Percentiles rank a stretch among this genome's conserved stretches.
Evolutionary conservation across 2,329 filamentous ascomycete species (phyloP).

Genomic region (Neurospora crassa): DNA sequence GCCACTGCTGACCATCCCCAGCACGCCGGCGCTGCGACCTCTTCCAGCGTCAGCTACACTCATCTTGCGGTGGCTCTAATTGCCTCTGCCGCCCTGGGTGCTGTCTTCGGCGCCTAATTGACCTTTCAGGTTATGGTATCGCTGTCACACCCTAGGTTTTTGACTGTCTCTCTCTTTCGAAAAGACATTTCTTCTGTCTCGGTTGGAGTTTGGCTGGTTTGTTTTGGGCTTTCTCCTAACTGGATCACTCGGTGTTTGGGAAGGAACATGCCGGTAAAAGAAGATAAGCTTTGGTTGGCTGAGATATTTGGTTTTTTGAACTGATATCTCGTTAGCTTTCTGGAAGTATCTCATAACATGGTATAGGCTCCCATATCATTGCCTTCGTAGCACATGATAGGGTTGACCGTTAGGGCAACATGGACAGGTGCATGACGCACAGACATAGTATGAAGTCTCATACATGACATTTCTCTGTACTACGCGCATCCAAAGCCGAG

Average conservation of each 20-base stretch:
- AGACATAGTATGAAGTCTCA: not conserved
- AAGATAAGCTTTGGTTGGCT: not conserved
- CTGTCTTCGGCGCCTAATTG: not conserved
- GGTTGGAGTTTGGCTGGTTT: not conserved
- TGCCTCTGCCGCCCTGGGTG: not conserved
- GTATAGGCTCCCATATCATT: not conserved
- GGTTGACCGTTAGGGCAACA: not conserved
- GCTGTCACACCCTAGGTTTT: not conserved
- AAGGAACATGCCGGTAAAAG: not conserved
- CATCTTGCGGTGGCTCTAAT: not conserved
- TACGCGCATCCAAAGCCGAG: not conserved
- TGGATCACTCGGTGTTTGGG: not conserved
- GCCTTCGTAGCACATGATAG: not conserved
- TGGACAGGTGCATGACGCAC: not conserved
- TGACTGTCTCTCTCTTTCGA: not conserved
- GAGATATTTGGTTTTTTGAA: not conserved
- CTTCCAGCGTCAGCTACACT: not conserved
- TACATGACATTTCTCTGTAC: not conserved
- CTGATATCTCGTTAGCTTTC: not conserved
- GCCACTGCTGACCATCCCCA: not conserved
- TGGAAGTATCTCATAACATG: not conserved
- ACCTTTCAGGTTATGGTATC: not conserved
- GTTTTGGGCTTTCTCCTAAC: not conserved
- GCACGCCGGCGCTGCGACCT: not conserved
- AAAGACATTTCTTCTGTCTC: not conserved